Conservation (phyloP, 179 eudicot species). For the Drosera spatulata region DNA sequence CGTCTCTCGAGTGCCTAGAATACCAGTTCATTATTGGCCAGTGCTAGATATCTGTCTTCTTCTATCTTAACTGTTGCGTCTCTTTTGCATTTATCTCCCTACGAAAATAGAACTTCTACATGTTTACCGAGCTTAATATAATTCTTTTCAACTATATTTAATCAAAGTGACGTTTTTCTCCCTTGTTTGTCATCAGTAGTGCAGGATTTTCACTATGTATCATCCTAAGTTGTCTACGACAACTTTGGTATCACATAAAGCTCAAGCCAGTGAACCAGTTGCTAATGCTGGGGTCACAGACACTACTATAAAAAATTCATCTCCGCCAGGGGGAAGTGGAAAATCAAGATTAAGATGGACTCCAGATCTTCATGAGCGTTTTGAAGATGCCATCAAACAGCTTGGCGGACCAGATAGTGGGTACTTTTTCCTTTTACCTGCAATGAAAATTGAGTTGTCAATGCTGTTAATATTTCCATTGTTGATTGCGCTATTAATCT, state of each 20-base stretch:
- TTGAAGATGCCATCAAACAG: constrained; percentile 41
- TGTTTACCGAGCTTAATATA: no score
- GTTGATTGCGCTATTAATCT: no score
- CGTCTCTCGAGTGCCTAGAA: no score
- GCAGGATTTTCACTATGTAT: constrained; percentile 33
- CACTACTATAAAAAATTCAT: constrained; percentile 22
- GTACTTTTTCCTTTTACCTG: constrained; percentile 17
- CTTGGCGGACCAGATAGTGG: constrained; percentile 53
- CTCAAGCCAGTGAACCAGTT: constrained; percentile 35
- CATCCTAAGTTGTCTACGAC: constrained; percentile 35
- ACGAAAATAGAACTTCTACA: no score
- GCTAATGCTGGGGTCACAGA: constrained; percentile 24
- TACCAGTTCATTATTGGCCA: no score
- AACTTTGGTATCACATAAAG: constrained; percentile 39
- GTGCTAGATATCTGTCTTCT: no score
- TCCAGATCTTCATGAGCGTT: constrained; percentile 43
- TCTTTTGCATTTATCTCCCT: no score
- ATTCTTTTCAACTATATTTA: no score
- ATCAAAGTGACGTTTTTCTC: background rate
- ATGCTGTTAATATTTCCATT: no score
- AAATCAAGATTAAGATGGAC: constrained; percentile 39
- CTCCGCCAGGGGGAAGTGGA: constrained; percentile 33
- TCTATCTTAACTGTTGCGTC: no score
- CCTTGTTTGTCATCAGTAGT: constrained; percentile 6
- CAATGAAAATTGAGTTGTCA: no score